phyloP scores from a whole-genome alignment of 176 grass and related monocot species.

The Oryza rufipogon region DNA sequence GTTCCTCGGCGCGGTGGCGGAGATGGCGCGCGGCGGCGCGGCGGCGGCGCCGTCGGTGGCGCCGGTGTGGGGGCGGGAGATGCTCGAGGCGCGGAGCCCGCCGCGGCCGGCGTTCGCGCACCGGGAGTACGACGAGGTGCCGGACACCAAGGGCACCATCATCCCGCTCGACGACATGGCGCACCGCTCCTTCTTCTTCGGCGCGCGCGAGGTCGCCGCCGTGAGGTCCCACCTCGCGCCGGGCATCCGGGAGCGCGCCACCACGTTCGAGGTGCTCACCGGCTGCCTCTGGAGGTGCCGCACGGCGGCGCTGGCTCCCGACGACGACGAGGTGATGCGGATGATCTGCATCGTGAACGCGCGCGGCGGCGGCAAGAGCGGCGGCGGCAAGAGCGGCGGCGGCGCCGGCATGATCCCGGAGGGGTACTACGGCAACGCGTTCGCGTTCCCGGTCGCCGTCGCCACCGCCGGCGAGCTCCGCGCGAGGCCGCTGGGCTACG shows the following conservation, averaged over 20 bases:
- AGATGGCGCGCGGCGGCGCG: slow-evolving; percentile 58
- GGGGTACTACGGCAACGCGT: slow-evolving; percentile 87
- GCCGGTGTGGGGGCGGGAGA: slow-evolving; percentile 62
- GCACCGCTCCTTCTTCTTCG: slow-evolving; percentile 84
- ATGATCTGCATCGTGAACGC: slow-evolving; percentile 75
- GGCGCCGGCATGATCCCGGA: slow-evolving; percentile 34
- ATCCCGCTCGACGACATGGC: slow-evolving; percentile 78
- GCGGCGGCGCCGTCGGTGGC: slow-evolving; percentile 33
- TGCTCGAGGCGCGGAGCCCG: slow-evolving; percentile 57
- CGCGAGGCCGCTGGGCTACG: slow-evolving; percentile 55
- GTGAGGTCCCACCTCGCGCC: slow-evolving; percentile 48
- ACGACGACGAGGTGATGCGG: slow-evolving; percentile 77
- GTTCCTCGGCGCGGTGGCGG: slow-evolving; percentile 57
- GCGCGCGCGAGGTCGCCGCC: slow-evolving; percentile 44
- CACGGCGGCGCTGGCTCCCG: slow-evolving; percentile 60
- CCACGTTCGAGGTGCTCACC: slow-evolving; percentile 84
- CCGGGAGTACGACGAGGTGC: slow-evolving; percentile 75
- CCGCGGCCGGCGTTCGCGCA: slow-evolving; percentile 54
- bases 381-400: neutral
- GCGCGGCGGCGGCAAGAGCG: slow-evolving; percentile 57
- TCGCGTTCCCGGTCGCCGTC: slow-evolving; percentile 71
- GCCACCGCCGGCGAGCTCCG: slow-evolving; percentile 50
- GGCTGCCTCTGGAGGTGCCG: slow-evolving; percentile 80
- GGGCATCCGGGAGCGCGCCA: slow-evolving; percentile 39
- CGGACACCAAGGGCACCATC: slow-evolving; percentile 76